Evolutionary conservation across 345 rosid species (phyloP).

Genomic region (Arabis hirsuta): DNA sequence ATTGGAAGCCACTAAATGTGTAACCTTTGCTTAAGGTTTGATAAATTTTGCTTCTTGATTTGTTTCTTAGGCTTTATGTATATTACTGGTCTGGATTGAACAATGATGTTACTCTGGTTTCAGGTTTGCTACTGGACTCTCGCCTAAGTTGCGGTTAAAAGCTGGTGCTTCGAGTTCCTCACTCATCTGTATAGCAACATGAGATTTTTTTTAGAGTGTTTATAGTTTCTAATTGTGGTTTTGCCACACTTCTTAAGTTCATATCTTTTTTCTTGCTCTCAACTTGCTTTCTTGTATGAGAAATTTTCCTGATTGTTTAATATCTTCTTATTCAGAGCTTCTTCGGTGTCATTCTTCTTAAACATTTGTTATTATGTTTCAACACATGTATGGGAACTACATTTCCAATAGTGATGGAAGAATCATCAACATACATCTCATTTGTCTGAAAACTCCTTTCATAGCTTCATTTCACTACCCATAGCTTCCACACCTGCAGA

Average conservation of each 20-base stretch:
- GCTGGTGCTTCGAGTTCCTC: background rate
- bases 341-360: background rate
- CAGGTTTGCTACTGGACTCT: constrained; percentile 41
- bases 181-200: constrained; percentile 26
- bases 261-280: constrained; percentile 5
- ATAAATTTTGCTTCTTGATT: too few relatives aligned
- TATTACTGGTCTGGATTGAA: too few relatives aligned
- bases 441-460: too few relatives aligned
- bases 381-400: background rate
- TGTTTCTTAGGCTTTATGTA: too few relatives aligned
- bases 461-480: too few relatives aligned
- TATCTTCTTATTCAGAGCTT: background rate
- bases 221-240: constrained; percentile 34
- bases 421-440: too few relatives aligned
- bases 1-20: background rate
- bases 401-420: background rate
- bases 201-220: constrained; percentile 19
- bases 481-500: too few relatives aligned
- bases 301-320: background rate
- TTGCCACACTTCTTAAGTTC: constrained; percentile 22
- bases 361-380: constrained; percentile 16
- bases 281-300: background rate
- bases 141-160: constrained; percentile 51
- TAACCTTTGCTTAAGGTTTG: too few relatives aligned
- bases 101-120: too few relatives aligned